Evolutionary conservation across 164 flowering plant genomes (phyloP).

Genomic region (grape (Vitis vinifera)): DNA sequence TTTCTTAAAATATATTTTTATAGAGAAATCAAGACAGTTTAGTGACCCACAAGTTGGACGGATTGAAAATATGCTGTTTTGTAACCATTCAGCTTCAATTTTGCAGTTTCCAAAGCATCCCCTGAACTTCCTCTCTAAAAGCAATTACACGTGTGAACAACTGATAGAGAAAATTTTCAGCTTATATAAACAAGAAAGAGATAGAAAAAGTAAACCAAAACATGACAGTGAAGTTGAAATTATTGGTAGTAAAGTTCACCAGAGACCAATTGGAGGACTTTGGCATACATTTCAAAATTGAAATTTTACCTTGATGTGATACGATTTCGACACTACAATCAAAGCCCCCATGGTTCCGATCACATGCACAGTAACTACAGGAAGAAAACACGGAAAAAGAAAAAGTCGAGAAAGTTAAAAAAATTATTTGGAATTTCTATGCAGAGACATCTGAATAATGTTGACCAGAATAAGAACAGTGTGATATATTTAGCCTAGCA

Average conservation of each 20-base stretch:
- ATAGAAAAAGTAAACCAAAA: too few species aligned
- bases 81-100: background rate
- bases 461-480: background rate
- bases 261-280: background rate
- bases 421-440: background rate
- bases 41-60: too few species aligned
- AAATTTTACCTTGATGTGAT: conserved; percentile 51
- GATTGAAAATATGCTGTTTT: background rate
- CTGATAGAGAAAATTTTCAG: background rate
- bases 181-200: background rate
- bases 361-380: conserved; percentile 84
- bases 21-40: too few species aligned
- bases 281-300: background rate
- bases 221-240: too few species aligned
- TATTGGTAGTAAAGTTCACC: too few species aligned
- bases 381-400: conserved; percentile 1
- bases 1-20: too few species aligned
- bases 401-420: background rate
- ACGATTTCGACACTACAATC: conserved; percentile 84
- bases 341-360: conserved; percentile 87
- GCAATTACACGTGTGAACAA: background rate
- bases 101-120: background rate
- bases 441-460: background rate
- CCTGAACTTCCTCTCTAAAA: background rate
- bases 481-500: background rate